These are phyloP conservation scores for Avena insularis DNA, from an alignment of 176 grass and related monocot species.

Conservation along the genomic window DNA sequence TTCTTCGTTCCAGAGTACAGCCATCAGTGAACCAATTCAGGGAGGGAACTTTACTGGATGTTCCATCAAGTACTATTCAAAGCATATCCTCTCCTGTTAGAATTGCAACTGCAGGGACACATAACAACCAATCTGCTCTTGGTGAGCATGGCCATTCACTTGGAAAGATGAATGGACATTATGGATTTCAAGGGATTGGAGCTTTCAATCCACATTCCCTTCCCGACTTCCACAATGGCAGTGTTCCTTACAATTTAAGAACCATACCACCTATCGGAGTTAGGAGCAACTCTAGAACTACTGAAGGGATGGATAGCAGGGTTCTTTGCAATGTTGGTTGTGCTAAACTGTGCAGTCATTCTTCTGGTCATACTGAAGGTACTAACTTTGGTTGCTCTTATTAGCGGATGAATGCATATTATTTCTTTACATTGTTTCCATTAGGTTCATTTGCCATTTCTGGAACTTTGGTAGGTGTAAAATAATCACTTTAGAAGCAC, in stretches of 20 bases:
- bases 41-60: constrained; percentile 48
- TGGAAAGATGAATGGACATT: constrained; percentile 57
- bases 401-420: constrained; percentile 38
- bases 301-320: constrained; percentile 56
- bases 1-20: constrained; percentile 52
- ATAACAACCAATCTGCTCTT: constrained; percentile 42
- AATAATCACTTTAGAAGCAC: constrained; percentile 60
- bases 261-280: constrained; percentile 52
- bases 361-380: constrained; percentile 64
- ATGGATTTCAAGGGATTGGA: constrained; percentile 56
- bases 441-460: background rate
- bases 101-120: constrained; percentile 47
- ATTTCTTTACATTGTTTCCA: constrained; percentile 9
- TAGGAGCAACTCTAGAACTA: constrained; percentile 62
- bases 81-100: constrained; percentile 61
- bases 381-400: constrained; percentile 41
- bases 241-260: constrained; percentile 57
- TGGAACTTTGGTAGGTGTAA: no score
- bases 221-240: constrained; percentile 64
- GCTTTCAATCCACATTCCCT: constrained; percentile 79
- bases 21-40: constrained; percentile 57
- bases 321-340: constrained; percentile 57
- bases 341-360: constrained; percentile 56
- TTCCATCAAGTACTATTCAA: constrained; percentile 28
- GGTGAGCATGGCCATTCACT: constrained; percentile 63